Conservation (phyloP, 2,329 filamentous ascomycete species). For the Alternaria atra region DNA sequence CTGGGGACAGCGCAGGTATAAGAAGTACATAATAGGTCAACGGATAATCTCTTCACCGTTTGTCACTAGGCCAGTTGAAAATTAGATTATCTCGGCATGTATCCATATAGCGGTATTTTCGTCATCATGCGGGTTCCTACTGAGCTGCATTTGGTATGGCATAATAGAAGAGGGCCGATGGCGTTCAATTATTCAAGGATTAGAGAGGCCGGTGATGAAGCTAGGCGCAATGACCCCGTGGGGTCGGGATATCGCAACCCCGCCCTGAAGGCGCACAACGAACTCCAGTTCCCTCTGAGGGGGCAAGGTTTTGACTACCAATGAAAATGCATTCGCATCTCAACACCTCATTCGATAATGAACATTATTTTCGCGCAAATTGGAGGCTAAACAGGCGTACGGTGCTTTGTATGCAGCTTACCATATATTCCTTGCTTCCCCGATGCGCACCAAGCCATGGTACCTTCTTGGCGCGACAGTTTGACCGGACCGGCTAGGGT, state of each 20-base stretch:
- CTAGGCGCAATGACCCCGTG: conserved; percentile 13
- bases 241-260: conserved; percentile 3
- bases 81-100: conserved; percentile 5
- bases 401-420: conserved; percentile 2
- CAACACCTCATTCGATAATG: neutral
- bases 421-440: conserved; percentile 4
- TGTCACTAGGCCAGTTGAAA: neutral
- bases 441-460: conserved; percentile 1
- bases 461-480: conserved; percentile 2
- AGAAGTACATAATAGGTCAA: neutral
- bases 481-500: neutral
- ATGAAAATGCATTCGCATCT: neutral
- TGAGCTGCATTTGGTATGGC: neutral
- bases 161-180: neutral
- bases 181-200: conserved; percentile 2
- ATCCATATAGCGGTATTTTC: conserved; percentile 1
- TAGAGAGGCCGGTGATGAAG: neutral
- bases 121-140: conserved; percentile 3
- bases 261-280: neutral
- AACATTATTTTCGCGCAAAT: neutral
- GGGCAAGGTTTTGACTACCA: neutral
- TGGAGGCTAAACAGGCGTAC: neutral
- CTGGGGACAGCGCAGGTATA: neutral
- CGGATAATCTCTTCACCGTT: conserved; percentile 5
- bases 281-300: neutral